Conservation (phyloP, 2,329 filamentous ascomycete genomes). For the Rhinocladiella mackenziei region DNA sequence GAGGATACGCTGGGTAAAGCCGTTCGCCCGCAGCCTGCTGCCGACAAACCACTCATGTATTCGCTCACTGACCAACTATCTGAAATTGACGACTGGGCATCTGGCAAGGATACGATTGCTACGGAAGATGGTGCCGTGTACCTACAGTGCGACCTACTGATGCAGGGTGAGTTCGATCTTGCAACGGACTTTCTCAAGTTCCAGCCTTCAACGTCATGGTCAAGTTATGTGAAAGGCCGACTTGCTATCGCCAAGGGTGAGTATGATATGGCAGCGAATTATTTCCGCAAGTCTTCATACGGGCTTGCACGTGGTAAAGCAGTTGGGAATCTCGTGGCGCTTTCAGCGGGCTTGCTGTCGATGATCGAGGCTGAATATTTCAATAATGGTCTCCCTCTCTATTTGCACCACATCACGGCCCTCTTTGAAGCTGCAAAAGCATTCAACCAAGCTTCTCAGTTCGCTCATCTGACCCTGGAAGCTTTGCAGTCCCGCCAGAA, state of each 20-base stretch:
- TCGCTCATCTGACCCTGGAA: conserved; percentile 70
- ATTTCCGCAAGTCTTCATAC: conserved; percentile 79
- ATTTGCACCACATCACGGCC: conserved; percentile 79
- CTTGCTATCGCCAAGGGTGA: conserved; percentile 71
- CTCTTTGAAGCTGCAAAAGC: conserved; percentile 75
- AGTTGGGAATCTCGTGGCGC: conserved; percentile 42
- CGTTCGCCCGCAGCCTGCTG: conserved; percentile 41
- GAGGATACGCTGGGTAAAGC: conserved; percentile 44
- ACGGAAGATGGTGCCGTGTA: conserved; percentile 61
- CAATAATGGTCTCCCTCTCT: conserved; percentile 71
- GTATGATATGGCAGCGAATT: conserved; percentile 65
- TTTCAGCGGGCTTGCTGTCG: conserved; percentile 63
- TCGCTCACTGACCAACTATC: conserved; percentile 42
- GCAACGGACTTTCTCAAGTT: conserved; percentile 65
- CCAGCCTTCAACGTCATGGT: conserved; percentile 56
- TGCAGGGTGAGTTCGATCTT: conserved; percentile 63
- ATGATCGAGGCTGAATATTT: conserved; percentile 66
- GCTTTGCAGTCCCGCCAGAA: conserved; percentile 45
- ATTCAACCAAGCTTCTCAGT: conserved; percentile 78
- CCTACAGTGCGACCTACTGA: conserved; percentile 63
- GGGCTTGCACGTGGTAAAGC: conserved; percentile 42
- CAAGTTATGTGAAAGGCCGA: conserved; percentile 77
- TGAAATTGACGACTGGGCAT: conserved; percentile 47
- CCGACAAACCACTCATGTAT: conserved; percentile 41
- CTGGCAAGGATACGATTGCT: conserved; percentile 46